Evolutionary conservation across 257 asterid genomes (phyloP), one percentile per base, ranked within the genome.

Genomic region (Gentiana straminea): DNA sequence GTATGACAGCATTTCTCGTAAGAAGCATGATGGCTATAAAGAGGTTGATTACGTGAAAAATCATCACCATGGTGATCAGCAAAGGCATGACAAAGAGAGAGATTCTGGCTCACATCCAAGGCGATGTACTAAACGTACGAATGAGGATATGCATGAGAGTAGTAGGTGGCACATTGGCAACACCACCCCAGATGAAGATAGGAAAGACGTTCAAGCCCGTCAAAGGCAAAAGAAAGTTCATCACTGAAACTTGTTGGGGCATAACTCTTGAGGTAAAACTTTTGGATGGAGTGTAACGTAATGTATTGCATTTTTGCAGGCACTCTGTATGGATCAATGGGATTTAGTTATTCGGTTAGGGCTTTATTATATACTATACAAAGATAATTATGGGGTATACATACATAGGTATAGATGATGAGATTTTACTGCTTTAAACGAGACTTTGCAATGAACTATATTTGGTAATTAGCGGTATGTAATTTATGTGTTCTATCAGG

Each of bases 281-380:
- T 77, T 70, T 41, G 46, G 46, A 41, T 41, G 46, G 46, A 41
- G 8, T 41, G 46, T 5, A 10, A 10, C 46, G 9, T 41, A 41
- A 41, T 3, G 46, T 41, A 5, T 41, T 10, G 7, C 73, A 70
- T 73, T 68, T 61, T 54, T 65, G 64, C 68, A 71, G 81, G 79
- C 68, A 77, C 55, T 48, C 44, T 75, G 94, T 76, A 76, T 73
- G 60, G 70, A 24, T 24, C 24, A 53, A 65, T 66, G 60, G 61
- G 5, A 60, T 51, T 75, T 67, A 68, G 80, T 58, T 55, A 59
- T 51, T 64, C 46, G 9, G n/a, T 51, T 13, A 44, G 47, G 62
- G 70, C 60, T 65, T 67, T 70, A 52, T 63, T 45, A 64, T 33
- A 44, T 55, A 56, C 54, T 50, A 12, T 33, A 10, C 44, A 46